Conservation (phyloP, 2,329 filamentous ascomycete species). For the Apiospora hydei region DNA sequence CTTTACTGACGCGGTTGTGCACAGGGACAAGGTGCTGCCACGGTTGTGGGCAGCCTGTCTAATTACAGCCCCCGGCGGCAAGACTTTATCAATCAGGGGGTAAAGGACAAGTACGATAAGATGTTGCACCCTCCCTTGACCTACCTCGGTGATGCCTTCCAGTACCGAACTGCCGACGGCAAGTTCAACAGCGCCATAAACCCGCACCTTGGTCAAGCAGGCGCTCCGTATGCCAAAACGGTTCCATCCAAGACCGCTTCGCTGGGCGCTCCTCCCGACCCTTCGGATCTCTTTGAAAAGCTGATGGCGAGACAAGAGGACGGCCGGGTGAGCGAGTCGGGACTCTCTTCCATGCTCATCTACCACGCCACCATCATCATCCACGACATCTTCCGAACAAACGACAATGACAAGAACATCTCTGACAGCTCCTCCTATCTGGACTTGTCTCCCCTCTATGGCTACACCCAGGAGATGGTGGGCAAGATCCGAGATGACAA, state of each 20-base stretch:
- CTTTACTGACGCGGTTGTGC: no score
- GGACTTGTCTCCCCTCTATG: slow-evolving; percentile 77
- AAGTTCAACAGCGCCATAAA: slow-evolving; percentile 63
- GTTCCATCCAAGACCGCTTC: slow-evolving; percentile 65
- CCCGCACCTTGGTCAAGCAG: slow-evolving; percentile 69
- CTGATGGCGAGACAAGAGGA: slow-evolving; percentile 64
- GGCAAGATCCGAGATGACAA: neutral
- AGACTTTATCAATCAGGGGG: no score
- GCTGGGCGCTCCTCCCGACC: slow-evolving; percentile 67
- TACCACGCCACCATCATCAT: slow-evolving; percentile 76
- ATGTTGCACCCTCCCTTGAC: slow-evolving; percentile 61
- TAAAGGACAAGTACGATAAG: slow-evolving; percentile 38
- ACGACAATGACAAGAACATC: slow-evolving; percentile 66
- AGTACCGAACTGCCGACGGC: slow-evolving; percentile 37
- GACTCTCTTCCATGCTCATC: slow-evolving; percentile 80
- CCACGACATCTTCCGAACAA: slow-evolving; percentile 69
- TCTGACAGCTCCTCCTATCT: slow-evolving; percentile 48
- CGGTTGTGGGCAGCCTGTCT: no score
- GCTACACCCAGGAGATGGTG: slow-evolving; percentile 38
- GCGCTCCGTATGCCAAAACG: slow-evolving; percentile 71
- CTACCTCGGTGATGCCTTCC: slow-evolving; percentile 50
- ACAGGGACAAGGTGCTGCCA: no score
- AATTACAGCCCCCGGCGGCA: no score
- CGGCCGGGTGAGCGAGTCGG: slow-evolving; percentile 67
- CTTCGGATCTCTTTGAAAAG: slow-evolving; percentile 71